Base-by-base conservation (phyloP, 2,329 filamentous ascomycete genomes). In the Tolypocladium endophyticum region DNA sequence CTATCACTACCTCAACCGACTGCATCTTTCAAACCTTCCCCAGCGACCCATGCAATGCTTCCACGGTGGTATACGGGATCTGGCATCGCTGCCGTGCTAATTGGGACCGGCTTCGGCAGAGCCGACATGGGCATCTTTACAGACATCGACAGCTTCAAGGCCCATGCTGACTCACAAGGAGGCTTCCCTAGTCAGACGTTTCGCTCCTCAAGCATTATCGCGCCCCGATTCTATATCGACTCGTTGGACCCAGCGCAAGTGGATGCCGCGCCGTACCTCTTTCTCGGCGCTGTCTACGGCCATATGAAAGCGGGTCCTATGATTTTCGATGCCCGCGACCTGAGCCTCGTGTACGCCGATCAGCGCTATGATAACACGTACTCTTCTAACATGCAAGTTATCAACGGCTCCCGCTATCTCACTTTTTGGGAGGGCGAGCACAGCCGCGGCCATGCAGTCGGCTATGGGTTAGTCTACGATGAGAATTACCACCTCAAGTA, bases 341-440 rank as follows among this genome's bases (percentile, higher is more conserved):
- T 76, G 30, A 73, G 70, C 52, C 69, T 75, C 3, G 69, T 76
- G 2, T 75, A 75, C 60, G 72, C 72, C 58, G 69, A 75, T 52
- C 71, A 71, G 59, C 62, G 57, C n/a, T 73, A 69, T 56, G 64
- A 63, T 55, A 66, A 68, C 56, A 55, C 64, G 3, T 68, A 69
- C 59, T 55, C 60, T 18, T 67, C 67, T 1, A 63, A 69, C 41
- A 66, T 71, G n/a, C 71, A 73, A 59, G 61, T 61, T 25, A 25
- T 56, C 25, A 45, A 33, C 18, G 38, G 55, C 35, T 30, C 55
- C 7, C 55, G 55, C 18, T 41, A 56, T 18, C 11, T 56, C 23
- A 9, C 18, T 8, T 56, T 56, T 7, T 56, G 55, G 55, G 38
- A 56, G 55, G 55, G 55, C 25, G 25, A 30, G 25, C 55, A 33